phyloP scores from a whole-genome alignment of 1,284 basidiomycete genomes.

The Ceratobasidium sp. region DNA sequence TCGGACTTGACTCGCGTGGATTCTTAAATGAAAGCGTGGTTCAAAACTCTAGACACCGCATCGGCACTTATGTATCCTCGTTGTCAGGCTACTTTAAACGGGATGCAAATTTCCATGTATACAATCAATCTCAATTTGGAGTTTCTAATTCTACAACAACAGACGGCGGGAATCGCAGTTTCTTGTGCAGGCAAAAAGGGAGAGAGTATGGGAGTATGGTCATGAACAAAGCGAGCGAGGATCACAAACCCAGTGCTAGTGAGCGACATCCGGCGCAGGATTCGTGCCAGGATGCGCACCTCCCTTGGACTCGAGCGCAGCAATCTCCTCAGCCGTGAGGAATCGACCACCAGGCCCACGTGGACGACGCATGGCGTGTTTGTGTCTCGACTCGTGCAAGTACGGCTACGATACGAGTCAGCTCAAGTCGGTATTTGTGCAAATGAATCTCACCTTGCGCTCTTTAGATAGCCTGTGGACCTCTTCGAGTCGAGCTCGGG shows the following conservation, averaged over 20 bases:
- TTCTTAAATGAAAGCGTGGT: no score
- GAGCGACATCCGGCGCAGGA: not conserved
- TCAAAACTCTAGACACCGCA: not conserved
- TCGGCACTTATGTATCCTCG: not conserved
- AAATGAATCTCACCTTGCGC: constrained; percentile 73
- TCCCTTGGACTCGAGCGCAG: constrained; percentile 65
- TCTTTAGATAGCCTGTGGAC: constrained; percentile 88
- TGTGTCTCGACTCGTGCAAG: constrained; percentile 95
- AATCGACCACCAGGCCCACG: constrained; percentile 96
- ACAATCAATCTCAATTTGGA: no score
- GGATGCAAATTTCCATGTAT: no score
- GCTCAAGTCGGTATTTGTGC: not conserved
- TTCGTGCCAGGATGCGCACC: constrained; percentile 24
- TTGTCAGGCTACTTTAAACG: not conserved
- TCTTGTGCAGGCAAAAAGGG: constrained; percentile 9
- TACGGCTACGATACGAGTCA: constrained; percentile 71
- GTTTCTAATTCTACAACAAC: constrained; percentile 11
- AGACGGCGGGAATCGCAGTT: not conserved
- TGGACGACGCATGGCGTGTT: constrained; percentile 96
- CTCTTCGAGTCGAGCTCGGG: constrained; percentile 88
- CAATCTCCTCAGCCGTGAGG: constrained; percentile 93
- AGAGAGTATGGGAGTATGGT: not conserved
- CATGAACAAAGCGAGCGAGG: no score
- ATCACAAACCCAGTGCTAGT: no score
- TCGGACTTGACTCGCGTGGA: no score